Evolutionary conservation across 1,139 yeast species (phyloP).

Genomic region (Pichia sorboxylosa): DNA sequence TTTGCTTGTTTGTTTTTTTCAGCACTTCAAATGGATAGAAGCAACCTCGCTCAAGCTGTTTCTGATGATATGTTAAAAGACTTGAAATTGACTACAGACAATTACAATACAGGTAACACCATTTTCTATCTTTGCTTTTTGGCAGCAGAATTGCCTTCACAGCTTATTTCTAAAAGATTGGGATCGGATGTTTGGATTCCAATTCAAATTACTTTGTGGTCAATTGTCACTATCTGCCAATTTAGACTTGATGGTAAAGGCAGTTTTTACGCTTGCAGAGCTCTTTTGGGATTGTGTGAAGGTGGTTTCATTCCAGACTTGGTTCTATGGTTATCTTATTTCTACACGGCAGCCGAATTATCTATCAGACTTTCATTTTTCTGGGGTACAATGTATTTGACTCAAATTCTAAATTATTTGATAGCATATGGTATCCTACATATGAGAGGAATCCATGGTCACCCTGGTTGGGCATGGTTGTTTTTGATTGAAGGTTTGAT

Average conservation of each 20-base stretch:
- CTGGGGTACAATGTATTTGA: constrained; percentile 35
- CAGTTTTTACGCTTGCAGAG: constrained; percentile 33
- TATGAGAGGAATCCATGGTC: constrained; percentile 29
- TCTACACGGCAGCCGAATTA: constrained; percentile 40
- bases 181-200: constrained; percentile 50
- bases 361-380: constrained; percentile 39
- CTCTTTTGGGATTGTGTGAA: constrained; percentile 37
- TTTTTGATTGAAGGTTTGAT: constrained; percentile 53
- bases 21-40: constrained; percentile 41
- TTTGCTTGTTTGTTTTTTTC: constrained; percentile 41
- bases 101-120: constrained; percentile 39
- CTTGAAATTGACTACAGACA: constrained; percentile 32
- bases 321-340: constrained; percentile 44
- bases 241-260: constrained; percentile 27
- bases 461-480: constrained; percentile 54
- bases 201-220: constrained; percentile 38
- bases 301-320: constrained; percentile 51
- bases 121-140: constrained; percentile 34
- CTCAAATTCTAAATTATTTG: constrained; percentile 31
- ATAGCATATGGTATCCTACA: constrained; percentile 36
- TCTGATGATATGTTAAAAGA: constrained; percentile 38
- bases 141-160: constrained; percentile 45
- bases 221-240: constrained; percentile 38
- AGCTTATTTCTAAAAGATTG: constrained; percentile 37
- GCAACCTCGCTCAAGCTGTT: constrained; percentile 39